These are phyloP conservation scores for Candida sanyiensis DNA, from an alignment of 805 yeast species.

Conservation along the genomic window DNA sequence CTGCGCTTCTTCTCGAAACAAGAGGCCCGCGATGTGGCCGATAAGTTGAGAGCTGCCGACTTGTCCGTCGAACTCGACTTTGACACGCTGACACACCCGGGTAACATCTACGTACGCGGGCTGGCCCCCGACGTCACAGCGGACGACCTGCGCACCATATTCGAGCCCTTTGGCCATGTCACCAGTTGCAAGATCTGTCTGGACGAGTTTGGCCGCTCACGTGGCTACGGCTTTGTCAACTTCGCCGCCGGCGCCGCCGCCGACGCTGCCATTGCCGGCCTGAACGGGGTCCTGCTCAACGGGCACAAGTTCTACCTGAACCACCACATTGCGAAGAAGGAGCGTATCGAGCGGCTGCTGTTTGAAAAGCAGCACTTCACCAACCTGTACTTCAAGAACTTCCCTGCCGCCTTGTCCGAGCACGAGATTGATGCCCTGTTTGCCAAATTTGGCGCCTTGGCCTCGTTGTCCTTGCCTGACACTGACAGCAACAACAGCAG, in stretches of 20 bases:
- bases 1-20: slow-evolving; percentile 20
- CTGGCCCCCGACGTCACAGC: slow-evolving; percentile 34
- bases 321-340: slow-evolving; percentile 57
- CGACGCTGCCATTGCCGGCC: slow-evolving; percentile 49
- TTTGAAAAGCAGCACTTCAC: slow-evolving; percentile 41
- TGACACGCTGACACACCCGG: slow-evolving; percentile 45
- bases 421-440: slow-evolving; percentile 38
- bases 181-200: slow-evolving; percentile 41
- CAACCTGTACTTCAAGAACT: slow-evolving; percentile 45
- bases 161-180: slow-evolving; percentile 35
- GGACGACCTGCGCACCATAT: slow-evolving; percentile 32
- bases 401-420: slow-evolving; percentile 35
- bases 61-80: slow-evolving; percentile 16
- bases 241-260: slow-evolving; percentile 49
- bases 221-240: slow-evolving; percentile 63
- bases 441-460: slow-evolving; percentile 42
- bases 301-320: slow-evolving; percentile 39
- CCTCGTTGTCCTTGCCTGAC: slow-evolving; percentile 48
- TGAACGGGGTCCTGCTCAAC: slow-evolving; percentile 40
- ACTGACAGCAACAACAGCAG: slow-evolving; percentile 15
- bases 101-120: slow-evolving; percentile 48
- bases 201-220: slow-evolving; percentile 40
- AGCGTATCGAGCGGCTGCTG: slow-evolving; percentile 43
- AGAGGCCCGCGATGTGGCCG: slow-evolving; percentile 13
- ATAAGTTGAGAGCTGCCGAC: slow-evolving; percentile 1